Evolutionary conservation across 371 early-diverging fungal species (phyloP).

Genomic region (Encephalitozoon cuniculi): DNA sequence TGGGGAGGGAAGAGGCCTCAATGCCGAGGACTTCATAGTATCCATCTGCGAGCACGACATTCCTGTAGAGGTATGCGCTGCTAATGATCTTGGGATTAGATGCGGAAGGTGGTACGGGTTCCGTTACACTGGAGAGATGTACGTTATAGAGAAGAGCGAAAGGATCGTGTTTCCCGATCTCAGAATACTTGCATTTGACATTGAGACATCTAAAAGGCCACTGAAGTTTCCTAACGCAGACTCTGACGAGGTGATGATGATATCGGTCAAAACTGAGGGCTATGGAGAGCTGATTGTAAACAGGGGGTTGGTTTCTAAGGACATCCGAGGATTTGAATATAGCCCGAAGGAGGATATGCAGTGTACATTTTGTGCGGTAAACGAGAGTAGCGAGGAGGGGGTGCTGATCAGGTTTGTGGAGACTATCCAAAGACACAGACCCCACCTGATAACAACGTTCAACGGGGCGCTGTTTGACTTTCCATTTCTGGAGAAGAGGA

Average conservation of each 20-base stretch:
- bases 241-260: constrained; percentile 94
- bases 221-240: constrained; percentile 90
- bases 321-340: constrained; percentile 94
- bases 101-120: constrained; percentile 58
- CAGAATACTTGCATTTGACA: constrained; percentile 93
- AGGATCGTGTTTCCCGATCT: constrained; percentile 68
- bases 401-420: constrained; percentile 78
- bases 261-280: constrained; percentile 66
- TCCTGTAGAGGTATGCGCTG: constrained; percentile 35
- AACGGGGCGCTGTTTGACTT: constrained; percentile 99
- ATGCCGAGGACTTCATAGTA: background rate
- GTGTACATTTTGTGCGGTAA: constrained; percentile 87
- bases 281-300: constrained; percentile 91
- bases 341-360: constrained; percentile 81
- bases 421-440: constrained; percentile 74
- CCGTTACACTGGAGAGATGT: constrained; percentile 45
- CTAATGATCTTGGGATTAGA: constrained; percentile 39
- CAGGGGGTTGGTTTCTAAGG: constrained; percentile 81
- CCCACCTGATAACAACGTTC: constrained; percentile 86
- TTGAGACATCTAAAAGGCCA: constrained; percentile 93
- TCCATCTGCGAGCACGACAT: constrained; percentile 58
- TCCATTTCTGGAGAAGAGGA: constrained; percentile 84
- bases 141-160: constrained; percentile 55
- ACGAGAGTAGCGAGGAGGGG: constrained; percentile 76
- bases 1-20: background rate